A percentile compares a stretch with the other conserved stretches of the same genome.
Conservation (phyloP, 192 early-diverging fungal genomes). For the Entomortierella parvispora region DNA sequence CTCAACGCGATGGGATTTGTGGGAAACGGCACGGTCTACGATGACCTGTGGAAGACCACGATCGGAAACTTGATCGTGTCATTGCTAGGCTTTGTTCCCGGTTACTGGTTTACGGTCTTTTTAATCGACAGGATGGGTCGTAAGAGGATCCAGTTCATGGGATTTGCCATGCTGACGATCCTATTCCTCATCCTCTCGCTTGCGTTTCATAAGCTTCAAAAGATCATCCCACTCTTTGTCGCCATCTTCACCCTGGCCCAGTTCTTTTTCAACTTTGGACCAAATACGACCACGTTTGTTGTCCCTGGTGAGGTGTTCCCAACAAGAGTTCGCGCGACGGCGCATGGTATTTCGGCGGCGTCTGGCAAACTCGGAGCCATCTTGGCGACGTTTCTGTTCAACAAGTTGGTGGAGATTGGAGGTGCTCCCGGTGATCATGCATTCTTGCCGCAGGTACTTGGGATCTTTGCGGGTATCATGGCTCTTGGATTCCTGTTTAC, state of each 20-base stretch:
- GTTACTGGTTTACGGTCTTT: slow-evolving; percentile 93
- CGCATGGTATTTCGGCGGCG: slow-evolving; percentile 80
- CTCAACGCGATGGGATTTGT: slow-evolving; percentile 73
- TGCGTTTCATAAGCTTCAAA: slow-evolving; percentile 46
- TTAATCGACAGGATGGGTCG: slow-evolving; percentile 85
- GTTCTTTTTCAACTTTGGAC: slow-evolving; percentile 74
- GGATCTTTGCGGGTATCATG: slow-evolving; percentile 58
- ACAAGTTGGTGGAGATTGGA: slow-evolving; percentile 41
- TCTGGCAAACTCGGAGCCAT: slow-evolving; percentile 73
- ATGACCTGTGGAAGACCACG: slow-evolving; percentile 66
- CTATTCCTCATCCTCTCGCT: slow-evolving; percentile 67
- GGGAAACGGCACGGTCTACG: slow-evolving; percentile 24
- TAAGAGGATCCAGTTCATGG: slow-evolving; percentile 87
- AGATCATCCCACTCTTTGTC: slow-evolving; percentile 60
- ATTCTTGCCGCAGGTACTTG: slow-evolving; percentile 34
- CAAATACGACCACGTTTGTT: slow-evolving; percentile 79
- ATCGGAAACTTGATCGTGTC: slow-evolving; percentile 92
- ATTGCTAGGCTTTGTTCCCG: slow-evolving; percentile 83
- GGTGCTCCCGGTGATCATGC: slow-evolving; percentile 25
- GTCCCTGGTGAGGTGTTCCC: slow-evolving; percentile 70
- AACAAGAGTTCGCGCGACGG: slow-evolving; percentile 64
- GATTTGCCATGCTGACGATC: slow-evolving; percentile 74
- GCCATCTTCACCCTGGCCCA: slow-evolving; percentile 53
- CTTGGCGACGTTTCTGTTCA: slow-evolving; percentile 60
- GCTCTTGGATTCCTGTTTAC: slow-evolving; percentile 59